Conservation (phyloP, 2,329 filamentous ascomycete species). For the Aureobasidium musti region DNA sequence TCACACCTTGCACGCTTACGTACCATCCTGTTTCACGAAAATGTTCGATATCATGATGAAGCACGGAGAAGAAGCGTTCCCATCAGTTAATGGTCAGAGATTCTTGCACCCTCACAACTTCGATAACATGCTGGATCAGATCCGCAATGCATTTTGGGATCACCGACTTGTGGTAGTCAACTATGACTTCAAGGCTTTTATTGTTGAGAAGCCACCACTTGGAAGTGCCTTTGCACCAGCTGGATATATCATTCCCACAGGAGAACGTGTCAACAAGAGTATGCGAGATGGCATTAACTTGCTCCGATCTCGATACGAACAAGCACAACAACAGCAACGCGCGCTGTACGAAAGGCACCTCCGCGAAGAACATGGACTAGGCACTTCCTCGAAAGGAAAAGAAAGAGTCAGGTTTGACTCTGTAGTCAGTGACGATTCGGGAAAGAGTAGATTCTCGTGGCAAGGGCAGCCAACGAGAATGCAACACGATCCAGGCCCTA, state of each 20-base stretch:
- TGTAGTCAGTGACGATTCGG: not conserved
- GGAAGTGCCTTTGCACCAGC: slow-evolving; percentile 1
- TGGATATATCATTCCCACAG: not conserved
- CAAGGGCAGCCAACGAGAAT: slow-evolving; percentile 6
- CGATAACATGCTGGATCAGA: too few species aligned
- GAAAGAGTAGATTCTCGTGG: slow-evolving; percentile 1
- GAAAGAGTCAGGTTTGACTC: slow-evolving; percentile 4
- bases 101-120: too few species aligned
- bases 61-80: too few species aligned
- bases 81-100: too few species aligned
- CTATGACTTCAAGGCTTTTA: not conserved
- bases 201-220: slow-evolving; percentile 5
- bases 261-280: slow-evolving; percentile 7
- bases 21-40: too few species aligned
- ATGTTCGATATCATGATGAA: too few species aligned
- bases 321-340: not conserved
- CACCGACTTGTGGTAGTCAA: not conserved
- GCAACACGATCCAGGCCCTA: slow-evolving; percentile 14
- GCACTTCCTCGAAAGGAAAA: not conserved
- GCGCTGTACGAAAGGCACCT: not conserved
- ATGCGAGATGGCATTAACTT: slow-evolving; percentile 3
- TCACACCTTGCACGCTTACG: too few species aligned
- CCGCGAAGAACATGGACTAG: not conserved
- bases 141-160: too few species aligned
- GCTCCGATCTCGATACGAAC: not conserved